These are phyloP conservation scores for Erysimum cheiri DNA, from an alignment of 441 rosid genomes.

Conservation along the genomic window DNA sequence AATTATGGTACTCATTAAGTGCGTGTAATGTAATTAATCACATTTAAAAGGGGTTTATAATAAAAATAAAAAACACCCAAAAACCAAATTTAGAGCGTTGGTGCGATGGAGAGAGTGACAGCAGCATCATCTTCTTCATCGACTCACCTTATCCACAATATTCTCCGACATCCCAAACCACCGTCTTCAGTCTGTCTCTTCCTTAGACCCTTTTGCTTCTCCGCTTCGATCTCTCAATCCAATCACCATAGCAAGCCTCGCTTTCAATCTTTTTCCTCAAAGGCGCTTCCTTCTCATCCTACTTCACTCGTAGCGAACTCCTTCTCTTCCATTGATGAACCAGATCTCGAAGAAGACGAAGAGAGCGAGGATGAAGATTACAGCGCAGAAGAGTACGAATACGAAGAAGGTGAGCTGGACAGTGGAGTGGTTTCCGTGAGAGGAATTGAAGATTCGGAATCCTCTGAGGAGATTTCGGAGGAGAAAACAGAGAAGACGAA, in stretches of 20 bases:
- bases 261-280: constrained; percentile 23
- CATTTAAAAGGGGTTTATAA: neutral
- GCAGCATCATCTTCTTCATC: constrained; percentile 41
- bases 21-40: no score
- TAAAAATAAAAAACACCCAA: neutral
- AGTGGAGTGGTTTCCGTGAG: constrained; percentile 18
- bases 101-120: constrained; percentile 50
- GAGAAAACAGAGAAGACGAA: constrained; percentile 49
- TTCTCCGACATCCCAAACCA: constrained; percentile 41
- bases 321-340: constrained; percentile 36
- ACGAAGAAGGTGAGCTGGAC: constrained; percentile 24
- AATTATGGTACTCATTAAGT: no score
- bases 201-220: constrained; percentile 45
- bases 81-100: neutral
- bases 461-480: constrained; percentile 19
- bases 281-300: constrained; percentile 29
- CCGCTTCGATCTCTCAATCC: constrained; percentile 40
- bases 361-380: constrained; percentile 35
- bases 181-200: constrained; percentile 39
- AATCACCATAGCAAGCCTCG: constrained; percentile 14
- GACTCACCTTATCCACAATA: constrained; percentile 41
- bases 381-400: constrained; percentile 25
- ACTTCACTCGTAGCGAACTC: constrained; percentile 38
- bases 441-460: constrained; percentile 28
- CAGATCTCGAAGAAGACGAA: constrained; percentile 30